Evolutionary conservation across 2,329 filamentous ascomycete genomes (phyloP).

Genomic region (Epichloe hybrida): DNA sequence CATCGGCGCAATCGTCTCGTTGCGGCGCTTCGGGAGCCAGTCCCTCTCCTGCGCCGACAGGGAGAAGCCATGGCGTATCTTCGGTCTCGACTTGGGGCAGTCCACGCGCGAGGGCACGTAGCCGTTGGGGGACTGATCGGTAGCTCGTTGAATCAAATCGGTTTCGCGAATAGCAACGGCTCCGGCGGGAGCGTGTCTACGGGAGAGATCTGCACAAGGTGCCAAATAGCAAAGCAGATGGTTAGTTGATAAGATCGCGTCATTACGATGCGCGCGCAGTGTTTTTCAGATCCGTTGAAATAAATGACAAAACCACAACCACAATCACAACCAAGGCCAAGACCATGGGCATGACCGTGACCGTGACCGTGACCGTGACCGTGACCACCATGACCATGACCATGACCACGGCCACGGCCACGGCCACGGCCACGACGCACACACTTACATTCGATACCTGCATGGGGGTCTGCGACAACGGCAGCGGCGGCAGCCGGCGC

Average conservation of each 20-base stretch:
- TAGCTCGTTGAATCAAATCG: constrained; percentile 14
- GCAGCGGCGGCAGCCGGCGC: background rate
- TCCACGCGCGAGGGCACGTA: constrained; percentile 57
- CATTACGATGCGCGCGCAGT: too few species aligned
- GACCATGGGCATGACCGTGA: too few species aligned
- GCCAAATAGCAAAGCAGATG: too few species aligned
- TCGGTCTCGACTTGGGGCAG: constrained; percentile 58
- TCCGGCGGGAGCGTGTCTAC: background rate
- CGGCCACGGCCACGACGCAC: background rate
- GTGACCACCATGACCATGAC: too few species aligned
- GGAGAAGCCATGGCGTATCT: constrained; percentile 45
- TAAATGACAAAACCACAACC: background rate
- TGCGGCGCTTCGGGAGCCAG: constrained; percentile 62
- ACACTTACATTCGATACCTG: constrained; percentile 5
- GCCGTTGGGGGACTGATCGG: constrained; percentile 27
- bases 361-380: too few species aligned
- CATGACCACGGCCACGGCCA: too few species aligned
- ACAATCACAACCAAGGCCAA: background rate
- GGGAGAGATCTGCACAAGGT: background rate
- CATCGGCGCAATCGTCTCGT: constrained; percentile 64
- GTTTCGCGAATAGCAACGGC: background rate
- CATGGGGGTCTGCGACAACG: constrained; percentile 3
- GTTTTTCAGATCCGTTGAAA: too few species aligned
- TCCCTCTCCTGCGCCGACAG: constrained; percentile 57
- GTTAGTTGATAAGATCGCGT: too few species aligned